Evolutionary conservation across 1,284 basidiomycete genomes (phyloP), one percentile per base, ranked within the genome.

Genomic region (Trichosporon faecale): DNA sequence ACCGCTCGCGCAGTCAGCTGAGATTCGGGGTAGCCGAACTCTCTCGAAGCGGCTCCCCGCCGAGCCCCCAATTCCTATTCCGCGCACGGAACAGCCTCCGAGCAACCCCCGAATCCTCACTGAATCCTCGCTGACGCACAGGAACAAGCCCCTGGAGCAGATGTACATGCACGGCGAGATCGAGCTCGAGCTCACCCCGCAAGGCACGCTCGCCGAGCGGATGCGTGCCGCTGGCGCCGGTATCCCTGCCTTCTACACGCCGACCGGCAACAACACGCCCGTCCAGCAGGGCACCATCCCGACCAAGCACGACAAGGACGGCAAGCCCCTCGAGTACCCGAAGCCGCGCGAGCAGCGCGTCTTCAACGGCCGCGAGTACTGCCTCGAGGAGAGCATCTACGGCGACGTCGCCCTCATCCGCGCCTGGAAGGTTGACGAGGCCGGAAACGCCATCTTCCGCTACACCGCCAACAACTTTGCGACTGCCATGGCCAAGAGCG

Each of bases 351-450:
- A 82, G 93, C 96, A 81, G 85, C 87, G 9, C 86, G 89, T 64
- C 89, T 92, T 97, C 77, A 87, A 91, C 74, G 95, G 94, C 12
- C 88, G 91, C 77, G 86, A 89, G 79, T 98, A 91, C 84, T 85
- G 98, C 40, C 86, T 98, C 78, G 95, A 99, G 83, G 89, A 91
- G 37, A 89, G 92, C 14, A 90, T 98, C 76, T 86, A 89, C 55
- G 94, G 92, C 33, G 93, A 95, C 81, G 89, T 94, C 68, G 95
- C 95, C 16, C 91, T 98, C 79, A 85, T 99, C 63, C 88, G 91
- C 70, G 96, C 94, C 2, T 97, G 94, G 94, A 98, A 96, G 84
- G 95, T 90, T 16, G 96, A 98, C 80, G 93, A 94, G 80, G 88
- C 89, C 35, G 92, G 91, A 1, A 94, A 94, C 82, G 90, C 89